phyloP scores from a whole-genome alignment of 176 grass and related monocot species.

The Olyra latifolia region DNA sequence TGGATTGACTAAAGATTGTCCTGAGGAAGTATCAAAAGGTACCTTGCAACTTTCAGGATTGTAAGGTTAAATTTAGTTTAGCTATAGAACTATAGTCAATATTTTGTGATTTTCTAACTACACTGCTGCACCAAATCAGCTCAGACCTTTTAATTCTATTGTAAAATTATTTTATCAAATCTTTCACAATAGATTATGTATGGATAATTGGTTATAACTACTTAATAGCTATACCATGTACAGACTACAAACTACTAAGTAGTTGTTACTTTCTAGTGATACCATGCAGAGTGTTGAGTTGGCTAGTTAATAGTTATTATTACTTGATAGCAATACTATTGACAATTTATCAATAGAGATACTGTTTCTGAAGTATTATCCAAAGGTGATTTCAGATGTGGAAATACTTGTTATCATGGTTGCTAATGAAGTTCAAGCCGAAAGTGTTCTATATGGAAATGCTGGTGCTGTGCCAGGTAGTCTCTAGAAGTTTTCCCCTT shows the following conservation, averaged over 20 bases:
- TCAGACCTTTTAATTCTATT: neutral
- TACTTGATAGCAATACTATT: conserved; percentile 6
- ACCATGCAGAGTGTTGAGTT: neutral
- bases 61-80: neutral
- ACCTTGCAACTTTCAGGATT: conserved; percentile 14
- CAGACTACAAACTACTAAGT: neutral
- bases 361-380: conserved; percentile 12
- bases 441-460: conserved; percentile 92
- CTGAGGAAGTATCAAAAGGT: conserved; percentile 79
- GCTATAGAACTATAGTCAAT: neutral
- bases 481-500: conserved; percentile 27
- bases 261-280: neutral
- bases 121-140: neutral
- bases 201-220: neutral
- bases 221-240: neutral
- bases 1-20: conserved; percentile 66
- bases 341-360: neutral
- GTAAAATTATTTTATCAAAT: neutral
- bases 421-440: conserved; percentile 95
- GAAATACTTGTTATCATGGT: conserved; percentile 97
- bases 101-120: conserved; percentile 2
- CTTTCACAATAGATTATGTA: neutral
- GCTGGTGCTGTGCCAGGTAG: conserved; percentile 76
- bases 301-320: neutral
- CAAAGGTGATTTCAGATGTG: conserved; percentile 57